Conservation (phyloP, 495 filamentous ascomycete genomes). For the Chaetomium tenue region DNA sequence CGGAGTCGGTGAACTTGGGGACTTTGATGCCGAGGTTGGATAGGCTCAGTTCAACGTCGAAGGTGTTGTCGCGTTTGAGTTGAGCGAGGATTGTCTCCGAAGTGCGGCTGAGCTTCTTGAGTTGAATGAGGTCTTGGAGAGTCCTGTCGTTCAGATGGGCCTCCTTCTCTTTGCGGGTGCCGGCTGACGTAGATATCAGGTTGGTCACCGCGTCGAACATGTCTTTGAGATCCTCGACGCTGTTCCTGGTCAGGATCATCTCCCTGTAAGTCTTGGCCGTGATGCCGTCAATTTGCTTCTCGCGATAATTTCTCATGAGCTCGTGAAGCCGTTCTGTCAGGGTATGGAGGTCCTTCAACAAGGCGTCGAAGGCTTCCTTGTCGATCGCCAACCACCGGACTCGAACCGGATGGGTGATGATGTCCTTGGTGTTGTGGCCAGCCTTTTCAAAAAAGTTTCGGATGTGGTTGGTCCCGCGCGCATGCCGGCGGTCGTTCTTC, state of each 20-base stretch:
- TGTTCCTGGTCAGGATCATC: constrained; percentile 36
- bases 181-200: constrained; percentile 26
- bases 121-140: constrained; percentile 32
- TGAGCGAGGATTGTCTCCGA: constrained; percentile 31
- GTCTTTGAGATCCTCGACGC: constrained; percentile 31
- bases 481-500: constrained; percentile 26
- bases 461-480: constrained; percentile 32
- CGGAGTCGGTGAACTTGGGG: constrained; percentile 9
- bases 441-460: constrained; percentile 30
- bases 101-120: constrained; percentile 33
- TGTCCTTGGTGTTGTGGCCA: constrained; percentile 32
- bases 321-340: constrained; percentile 37
- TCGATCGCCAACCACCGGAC: constrained; percentile 36
- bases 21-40: constrained; percentile 24
- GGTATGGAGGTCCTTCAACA: constrained; percentile 33
- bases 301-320: constrained; percentile 32
- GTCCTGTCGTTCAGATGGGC: constrained; percentile 28
- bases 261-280: constrained; percentile 38
- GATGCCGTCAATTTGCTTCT: constrained; percentile 35
- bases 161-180: constrained; percentile 9
- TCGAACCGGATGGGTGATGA: constrained; percentile 33
- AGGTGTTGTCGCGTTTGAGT: constrained; percentile 13
- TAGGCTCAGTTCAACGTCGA: constrained; percentile 6
- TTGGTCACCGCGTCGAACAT: constrained; percentile 32
- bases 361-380: constrained; percentile 31